Conservation (phyloP, 1,139 yeast genomes). For the Kazachstania sp. region DNA sequence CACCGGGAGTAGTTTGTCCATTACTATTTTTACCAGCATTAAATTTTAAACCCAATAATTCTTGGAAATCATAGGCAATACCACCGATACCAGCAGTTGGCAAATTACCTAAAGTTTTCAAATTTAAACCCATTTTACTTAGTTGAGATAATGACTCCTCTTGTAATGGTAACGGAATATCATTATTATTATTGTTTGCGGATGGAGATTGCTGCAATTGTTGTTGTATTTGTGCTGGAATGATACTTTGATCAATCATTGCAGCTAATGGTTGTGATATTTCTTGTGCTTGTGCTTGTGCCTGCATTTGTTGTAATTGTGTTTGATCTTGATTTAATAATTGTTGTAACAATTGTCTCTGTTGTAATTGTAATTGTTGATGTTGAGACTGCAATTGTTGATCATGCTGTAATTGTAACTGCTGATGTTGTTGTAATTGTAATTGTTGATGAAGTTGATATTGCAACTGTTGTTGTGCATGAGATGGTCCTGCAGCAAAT, state of each 20-base stretch:
- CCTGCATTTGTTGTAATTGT: slow-evolving; percentile 12
- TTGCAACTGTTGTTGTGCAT: slow-evolving; percentile 14
- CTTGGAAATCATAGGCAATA: slow-evolving; percentile 31
- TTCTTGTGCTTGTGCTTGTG: slow-evolving; percentile 8
- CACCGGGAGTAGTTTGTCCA: background rate
- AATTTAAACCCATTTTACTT: slow-evolving; percentile 18
- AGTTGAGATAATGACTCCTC: slow-evolving; percentile 21
- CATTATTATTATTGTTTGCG: slow-evolving; percentile 4
- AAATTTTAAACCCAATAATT: slow-evolving; percentile 25
- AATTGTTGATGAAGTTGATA: slow-evolving; percentile 16
- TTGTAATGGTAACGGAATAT: slow-evolving; percentile 12
- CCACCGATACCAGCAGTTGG: slow-evolving; percentile 33
- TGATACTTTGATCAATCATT: slow-evolving; percentile 6
- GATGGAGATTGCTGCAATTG: slow-evolving; percentile 5
- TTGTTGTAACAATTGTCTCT: slow-evolving; percentile 20
- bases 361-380: slow-evolving; percentile 18
- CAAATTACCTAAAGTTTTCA: slow-evolving; percentile 15
- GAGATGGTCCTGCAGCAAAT: slow-evolving; percentile 7
- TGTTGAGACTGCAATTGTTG: slow-evolving; percentile 20
- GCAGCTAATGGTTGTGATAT: slow-evolving; percentile 6
- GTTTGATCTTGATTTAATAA: slow-evolving; percentile 19
- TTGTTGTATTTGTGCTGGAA: slow-evolving; percentile 5
- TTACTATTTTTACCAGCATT: slow-evolving; percentile 7
- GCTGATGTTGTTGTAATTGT: slow-evolving; percentile 16
- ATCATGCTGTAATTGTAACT: slow-evolving; percentile 15